These are phyloP conservation scores for Raffaelea ambrosiae DNA, from an alignment of 2,329 filamentous ascomycete genomes.

Conservation along the genomic window DNA sequence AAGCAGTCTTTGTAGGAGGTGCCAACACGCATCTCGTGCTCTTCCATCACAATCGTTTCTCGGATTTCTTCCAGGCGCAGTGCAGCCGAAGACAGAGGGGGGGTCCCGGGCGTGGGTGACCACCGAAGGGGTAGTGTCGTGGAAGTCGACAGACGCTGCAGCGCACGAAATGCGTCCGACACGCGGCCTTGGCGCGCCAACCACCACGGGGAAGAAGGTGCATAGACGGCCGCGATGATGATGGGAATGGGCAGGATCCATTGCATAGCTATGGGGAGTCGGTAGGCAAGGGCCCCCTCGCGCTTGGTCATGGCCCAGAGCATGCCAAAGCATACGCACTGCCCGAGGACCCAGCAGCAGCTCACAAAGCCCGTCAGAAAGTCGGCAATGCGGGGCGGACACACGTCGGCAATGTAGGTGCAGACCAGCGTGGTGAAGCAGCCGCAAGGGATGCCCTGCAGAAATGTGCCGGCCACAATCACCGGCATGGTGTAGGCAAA, in stretches of 20 bases:
- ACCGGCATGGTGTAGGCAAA: slow-evolving; percentile 11
- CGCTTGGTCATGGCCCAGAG: slow-evolving; percentile 10
- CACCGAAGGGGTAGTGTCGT: background rate
- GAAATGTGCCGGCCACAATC: slow-evolving; percentile 13
- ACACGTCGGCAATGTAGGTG: slow-evolving; percentile 15
- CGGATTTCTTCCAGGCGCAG: slow-evolving; percentile 39
- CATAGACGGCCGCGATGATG: slow-evolving; percentile 8
- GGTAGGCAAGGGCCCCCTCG: slow-evolving; percentile 12
- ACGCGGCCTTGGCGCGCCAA: slow-evolving; percentile 28
- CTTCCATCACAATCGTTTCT: slow-evolving; percentile 49
- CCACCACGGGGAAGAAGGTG: slow-evolving; percentile 15
- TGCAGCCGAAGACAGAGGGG: slow-evolving; percentile 29
- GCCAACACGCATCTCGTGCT: slow-evolving; percentile 34
- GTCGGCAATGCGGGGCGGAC: slow-evolving; percentile 9
- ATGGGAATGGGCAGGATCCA: slow-evolving; percentile 13
- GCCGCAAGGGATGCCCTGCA: slow-evolving; percentile 14
- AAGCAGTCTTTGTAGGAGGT: slow-evolving; percentile 44
- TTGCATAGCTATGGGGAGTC: slow-evolving; percentile 13
- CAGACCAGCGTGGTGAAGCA: slow-evolving; percentile 15
- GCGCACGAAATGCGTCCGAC: slow-evolving; percentile 3
- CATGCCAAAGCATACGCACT: slow-evolving; percentile 10
- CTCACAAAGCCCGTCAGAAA: slow-evolving; percentile 14
- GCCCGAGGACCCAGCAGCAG: slow-evolving; percentile 15
- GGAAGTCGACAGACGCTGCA: slow-evolving; percentile 6
- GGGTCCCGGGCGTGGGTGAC: slow-evolving; percentile 26